Evolutionary conservation across 169 alveolate genomes (phyloP).

Genomic region (Plasmodium vivax): DNA sequence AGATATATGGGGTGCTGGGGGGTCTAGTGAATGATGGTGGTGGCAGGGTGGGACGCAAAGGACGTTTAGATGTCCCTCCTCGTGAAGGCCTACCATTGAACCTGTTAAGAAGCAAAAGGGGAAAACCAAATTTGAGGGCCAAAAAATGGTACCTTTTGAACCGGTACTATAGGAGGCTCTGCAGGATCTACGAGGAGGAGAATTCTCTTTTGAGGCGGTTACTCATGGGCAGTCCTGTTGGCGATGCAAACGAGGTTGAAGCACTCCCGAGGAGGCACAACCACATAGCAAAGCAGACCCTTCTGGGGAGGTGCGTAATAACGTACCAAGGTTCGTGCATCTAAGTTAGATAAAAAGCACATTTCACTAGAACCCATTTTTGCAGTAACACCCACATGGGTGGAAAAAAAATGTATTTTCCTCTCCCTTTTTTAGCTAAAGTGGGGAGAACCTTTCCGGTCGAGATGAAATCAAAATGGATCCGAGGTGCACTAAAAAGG

Average conservation of each 20-base stretch:
- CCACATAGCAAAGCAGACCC: not conserved
- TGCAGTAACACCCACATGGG: not conserved
- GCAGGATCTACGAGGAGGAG: conserved; percentile 29
- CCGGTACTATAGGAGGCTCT: conserved; percentile 26
- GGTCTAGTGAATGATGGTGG: not conserved
- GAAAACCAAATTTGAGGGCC: not conserved
- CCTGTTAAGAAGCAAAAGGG: not conserved
- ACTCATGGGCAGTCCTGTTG: not conserved
- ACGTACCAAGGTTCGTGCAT: not conserved
- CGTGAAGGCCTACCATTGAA: not conserved
- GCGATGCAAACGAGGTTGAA: not conserved
- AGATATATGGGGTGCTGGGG: conserved; percentile 3
- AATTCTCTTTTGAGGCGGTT: conserved; percentile 4
- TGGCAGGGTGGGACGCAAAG: not conserved
- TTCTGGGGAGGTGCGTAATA: not conserved
- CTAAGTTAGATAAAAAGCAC: not conserved
- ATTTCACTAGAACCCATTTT: not conserved
- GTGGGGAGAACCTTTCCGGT: not conserved
- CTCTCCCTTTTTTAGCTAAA: not conserved
- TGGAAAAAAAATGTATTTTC: not conserved
- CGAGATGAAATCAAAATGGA: not conserved
- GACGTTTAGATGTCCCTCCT: not conserved
- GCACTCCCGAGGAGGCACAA: not conserved
- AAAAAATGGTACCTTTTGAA: conserved; percentile 30
- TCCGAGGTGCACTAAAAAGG: not conserved